Base-by-base conservation (phyloP, 495 filamentous ascomycete genomes). In the Patellaria atrata region DNA sequence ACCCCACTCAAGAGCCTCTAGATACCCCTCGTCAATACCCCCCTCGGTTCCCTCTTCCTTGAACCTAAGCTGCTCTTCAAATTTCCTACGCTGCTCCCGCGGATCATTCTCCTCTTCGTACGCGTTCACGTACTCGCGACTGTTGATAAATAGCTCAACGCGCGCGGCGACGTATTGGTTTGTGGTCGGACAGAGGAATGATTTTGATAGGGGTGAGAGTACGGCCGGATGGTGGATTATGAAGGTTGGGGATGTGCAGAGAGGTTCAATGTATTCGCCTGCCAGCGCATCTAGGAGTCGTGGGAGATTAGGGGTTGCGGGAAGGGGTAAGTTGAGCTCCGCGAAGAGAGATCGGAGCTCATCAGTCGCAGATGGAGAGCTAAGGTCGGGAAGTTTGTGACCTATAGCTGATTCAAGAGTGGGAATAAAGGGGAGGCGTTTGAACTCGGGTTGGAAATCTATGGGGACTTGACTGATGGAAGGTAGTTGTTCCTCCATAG, bases 61-160 rank as follows among this genome's bases (percentile, higher is more conserved):
- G 22, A 47, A 68, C 18, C 57, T 53, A 3, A 70, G 40, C 48
- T 81, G 77, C 38, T 69, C 62, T 37, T 65, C 56, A 35, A 97
- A 87, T 54, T 96, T 97, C 33, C 73, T 64, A 15, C 82, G 65
- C 55, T 97, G 89, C 39, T 78, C 81, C 19, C 74, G 74, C 0
- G 89, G 91, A 27, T 81, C 81, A 57, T 96, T 97, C 58, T 97
- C 89, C 59, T 97, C 89, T 58, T 97, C 89, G 61, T 97, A 97
- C 49, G 79, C 82, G 54, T 97, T 97, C 6, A 87, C 80, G 21
- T 92, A 59, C 49, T 97, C 89, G 28, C 67, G 65, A 10, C 77
- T 74, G 25, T 67, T 52, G 48, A 94, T 69, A 59, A 94, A 96
- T 23, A 97, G 72, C 54, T 97, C 89, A 2, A 77, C 80, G 25